Evolutionary conservation across 495 filamentous ascomycete species (phyloP).

Genomic region (Pseudomonodictys pantanalensis): DNA sequence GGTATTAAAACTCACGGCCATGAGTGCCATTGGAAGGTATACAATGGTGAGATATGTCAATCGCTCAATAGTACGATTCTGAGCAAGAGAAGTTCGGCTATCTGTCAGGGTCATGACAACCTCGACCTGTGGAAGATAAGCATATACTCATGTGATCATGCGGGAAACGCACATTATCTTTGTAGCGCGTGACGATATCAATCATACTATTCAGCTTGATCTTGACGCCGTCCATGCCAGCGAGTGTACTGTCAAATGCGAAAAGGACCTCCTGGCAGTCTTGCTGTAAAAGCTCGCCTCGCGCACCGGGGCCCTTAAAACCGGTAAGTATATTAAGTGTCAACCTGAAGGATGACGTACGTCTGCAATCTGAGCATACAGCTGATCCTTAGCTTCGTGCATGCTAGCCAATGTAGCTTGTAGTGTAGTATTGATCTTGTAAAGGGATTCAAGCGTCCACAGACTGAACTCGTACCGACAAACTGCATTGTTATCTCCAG

Average conservation of each 20-base stretch:
- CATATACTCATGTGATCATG: background rate
- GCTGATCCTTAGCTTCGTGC: background rate
- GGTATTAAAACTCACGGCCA: constrained; percentile 3
- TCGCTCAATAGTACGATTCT: constrained; percentile 7
- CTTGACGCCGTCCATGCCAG: background rate
- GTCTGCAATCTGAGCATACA: constrained; percentile 1
- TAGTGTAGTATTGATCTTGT: constrained; percentile 3
- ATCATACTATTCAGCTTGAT: background rate
- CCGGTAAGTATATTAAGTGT: background rate
- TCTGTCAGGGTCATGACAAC: constrained; percentile 7
- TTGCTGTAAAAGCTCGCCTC: constrained; percentile 4
- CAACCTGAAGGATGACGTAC: background rate
- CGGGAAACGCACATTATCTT: background rate
- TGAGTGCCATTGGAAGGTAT: constrained; percentile 8
- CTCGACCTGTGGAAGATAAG: background rate
- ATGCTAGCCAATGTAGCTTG: background rate
- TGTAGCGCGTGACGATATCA: constrained; percentile 8
- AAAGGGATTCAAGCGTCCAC: constrained; percentile 12
- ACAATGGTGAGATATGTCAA: constrained; percentile 12
- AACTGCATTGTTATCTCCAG: background rate
- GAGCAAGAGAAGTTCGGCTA: constrained; percentile 5
- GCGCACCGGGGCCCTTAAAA: constrained; percentile 2
- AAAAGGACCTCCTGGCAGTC: background rate
- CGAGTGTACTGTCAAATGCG: background rate
- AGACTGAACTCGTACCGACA: background rate